phyloP scores from a whole-genome alignment of 495 filamentous ascomycete genomes.

The Achaetomiella virescens region DNA sequence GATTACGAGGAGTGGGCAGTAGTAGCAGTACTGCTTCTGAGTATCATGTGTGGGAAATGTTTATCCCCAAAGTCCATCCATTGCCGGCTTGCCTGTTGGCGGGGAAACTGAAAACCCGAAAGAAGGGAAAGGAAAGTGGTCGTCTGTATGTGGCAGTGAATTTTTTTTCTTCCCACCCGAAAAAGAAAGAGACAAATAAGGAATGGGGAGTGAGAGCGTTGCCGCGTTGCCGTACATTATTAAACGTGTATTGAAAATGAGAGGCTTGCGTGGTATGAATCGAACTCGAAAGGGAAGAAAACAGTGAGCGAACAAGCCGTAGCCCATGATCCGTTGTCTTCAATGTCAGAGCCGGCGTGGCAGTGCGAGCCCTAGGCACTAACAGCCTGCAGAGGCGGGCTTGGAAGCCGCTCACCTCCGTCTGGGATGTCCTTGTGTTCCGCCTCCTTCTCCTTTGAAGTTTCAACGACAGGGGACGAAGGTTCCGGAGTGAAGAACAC shows the following conservation, averaged over 20 bases:
- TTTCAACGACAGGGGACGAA: constrained; percentile 26
- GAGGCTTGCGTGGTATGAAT: not conserved
- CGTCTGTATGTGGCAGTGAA: not conserved
- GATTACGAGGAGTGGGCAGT: no score
- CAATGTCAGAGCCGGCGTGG: not conserved
- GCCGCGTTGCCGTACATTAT: constrained; percentile 8
- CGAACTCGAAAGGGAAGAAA: not conserved
- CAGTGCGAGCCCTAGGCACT: constrained; percentile 26
- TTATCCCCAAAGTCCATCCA: no score
- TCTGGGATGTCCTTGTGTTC: constrained; percentile 17
- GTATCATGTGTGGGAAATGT: no score
- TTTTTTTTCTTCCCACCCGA: not conserved
- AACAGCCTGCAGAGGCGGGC: constrained; percentile 36
- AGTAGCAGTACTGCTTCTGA: no score
- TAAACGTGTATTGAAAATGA: not conserved
- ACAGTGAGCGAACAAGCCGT: not conserved
- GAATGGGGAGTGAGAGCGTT: no score
- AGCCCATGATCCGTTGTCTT: not conserved
- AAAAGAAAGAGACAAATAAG: not conserved
- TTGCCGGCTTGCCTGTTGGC: no score
- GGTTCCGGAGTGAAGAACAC: constrained; percentile 42
- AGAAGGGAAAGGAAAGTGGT: not conserved
- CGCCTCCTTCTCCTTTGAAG: constrained; percentile 12
- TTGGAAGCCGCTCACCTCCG: constrained; percentile 29
- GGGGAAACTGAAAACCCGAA: not conserved